Base-by-base conservation (phyloP, 805 yeast species). In the Teunomyces tritomae region DNA sequence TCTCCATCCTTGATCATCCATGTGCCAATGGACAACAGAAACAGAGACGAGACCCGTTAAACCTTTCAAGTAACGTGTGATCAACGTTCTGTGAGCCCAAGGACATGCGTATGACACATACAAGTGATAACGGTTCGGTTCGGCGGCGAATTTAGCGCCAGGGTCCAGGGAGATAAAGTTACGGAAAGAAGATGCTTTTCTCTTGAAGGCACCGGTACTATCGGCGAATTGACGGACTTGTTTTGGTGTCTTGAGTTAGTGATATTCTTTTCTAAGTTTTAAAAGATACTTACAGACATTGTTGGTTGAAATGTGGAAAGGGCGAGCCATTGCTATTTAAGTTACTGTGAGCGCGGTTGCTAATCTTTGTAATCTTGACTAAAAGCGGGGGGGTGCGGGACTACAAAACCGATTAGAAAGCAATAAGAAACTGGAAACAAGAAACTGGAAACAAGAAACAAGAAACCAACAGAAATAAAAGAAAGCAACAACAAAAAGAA, bases 101-200 rank as follows among this genome's bases (percentile, higher is more conserved):
- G 99, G 98, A 68, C 99, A 92, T 1, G 96, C 96, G 43, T 77
- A 73, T 0, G 94, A 85, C 8, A 89, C 96, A 58, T 87, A 91
- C 47, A 90, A 76, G 67, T 91, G 96, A 63, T 92, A 92, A 58
- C 99, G 78, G 49, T 80, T 80, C 40, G 78, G 75, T 60, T 89
- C 96, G 4, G 96, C 89, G 13, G 82, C 72, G 63, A 82, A 88
- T 50, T 74, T 65, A 10, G 89, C 78, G 11, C 83, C 87, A 1
- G 81, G 73, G 26, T 71, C 70, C 1, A 77, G 56, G 2, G 87
- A 79, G 40, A 90, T 82, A 20, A 67, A 66, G 59, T 85, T 80
- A 62, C 96, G 76, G 65, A 89, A 89, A n/a, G 58, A 49, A 5
- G 81, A 77, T 1, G 67, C 67, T 51, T 69, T 75, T 61, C 88